Evolutionary conservation across 2,329 filamentous ascomycete species (phyloP).

Genomic region (Clarireedia sp.): DNA sequence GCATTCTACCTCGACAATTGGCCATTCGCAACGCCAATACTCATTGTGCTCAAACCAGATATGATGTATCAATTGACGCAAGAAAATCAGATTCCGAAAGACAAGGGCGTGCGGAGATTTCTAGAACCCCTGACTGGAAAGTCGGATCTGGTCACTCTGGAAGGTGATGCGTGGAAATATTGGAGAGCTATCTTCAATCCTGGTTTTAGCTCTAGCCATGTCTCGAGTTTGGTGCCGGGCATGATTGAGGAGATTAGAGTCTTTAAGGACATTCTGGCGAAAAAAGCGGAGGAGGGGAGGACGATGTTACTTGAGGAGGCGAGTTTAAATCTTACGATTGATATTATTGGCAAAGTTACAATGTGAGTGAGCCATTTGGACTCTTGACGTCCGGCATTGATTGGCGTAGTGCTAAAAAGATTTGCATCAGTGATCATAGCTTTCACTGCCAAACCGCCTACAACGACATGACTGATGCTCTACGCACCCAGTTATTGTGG

Average conservation of each 20-base stretch:
- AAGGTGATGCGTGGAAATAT: conserved; percentile 10
- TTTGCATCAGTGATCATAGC: background rate
- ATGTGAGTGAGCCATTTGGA: background rate
- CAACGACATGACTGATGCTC: background rate
- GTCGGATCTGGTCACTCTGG: conserved; percentile 1
- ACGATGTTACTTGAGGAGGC: background rate
- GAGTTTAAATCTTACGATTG: background rate
- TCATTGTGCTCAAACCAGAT: conserved; percentile 9
- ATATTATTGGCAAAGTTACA: background rate
- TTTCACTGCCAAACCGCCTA: background rate
- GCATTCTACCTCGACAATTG: conserved; percentile 10
- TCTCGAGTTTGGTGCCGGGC: conserved; percentile 7
- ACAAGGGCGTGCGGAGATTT: conserved; percentile 1
- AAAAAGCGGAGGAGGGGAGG: background rate
- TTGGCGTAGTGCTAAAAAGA: background rate
- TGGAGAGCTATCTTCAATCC: conserved; percentile 13
- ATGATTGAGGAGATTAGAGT: conserved; percentile 11
- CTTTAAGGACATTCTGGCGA: conserved; percentile 2
- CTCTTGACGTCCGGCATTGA: too few species aligned
- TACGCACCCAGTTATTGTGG: background rate
- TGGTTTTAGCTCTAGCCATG: conserved; percentile 11
- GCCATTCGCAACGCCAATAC: conserved; percentile 7
- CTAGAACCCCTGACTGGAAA: background rate
- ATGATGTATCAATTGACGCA: conserved; percentile 7
- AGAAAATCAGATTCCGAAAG: conserved; percentile 3